Conservation (phyloP, 495 filamentous ascomycete species). For the Talaromyces liani region DNA sequence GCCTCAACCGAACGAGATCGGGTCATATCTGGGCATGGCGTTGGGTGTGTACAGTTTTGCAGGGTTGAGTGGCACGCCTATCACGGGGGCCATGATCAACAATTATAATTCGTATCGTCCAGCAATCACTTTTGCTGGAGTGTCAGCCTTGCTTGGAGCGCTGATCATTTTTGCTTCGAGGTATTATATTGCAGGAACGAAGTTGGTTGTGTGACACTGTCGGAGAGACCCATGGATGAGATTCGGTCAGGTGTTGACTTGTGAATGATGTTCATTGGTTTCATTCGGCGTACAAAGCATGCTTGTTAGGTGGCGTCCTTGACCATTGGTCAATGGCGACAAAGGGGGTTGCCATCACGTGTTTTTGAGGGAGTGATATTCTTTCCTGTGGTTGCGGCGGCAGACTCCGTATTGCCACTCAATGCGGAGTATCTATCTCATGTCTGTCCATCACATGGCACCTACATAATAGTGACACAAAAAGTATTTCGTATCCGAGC, state of each 20-base stretch:
- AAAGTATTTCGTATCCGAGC: background rate
- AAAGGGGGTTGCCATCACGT: background rate
- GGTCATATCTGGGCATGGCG: conserved; percentile 37
- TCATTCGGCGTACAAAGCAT: background rate
- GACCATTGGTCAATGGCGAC: background rate
- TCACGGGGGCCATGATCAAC: conserved; percentile 20
- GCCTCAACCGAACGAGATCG: conserved; percentile 33
- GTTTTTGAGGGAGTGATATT: background rate
- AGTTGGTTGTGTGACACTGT: background rate
- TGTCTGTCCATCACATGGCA: background rate
- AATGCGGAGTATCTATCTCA: background rate
- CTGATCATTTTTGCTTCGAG: conserved; percentile 8
- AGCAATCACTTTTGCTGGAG: conserved; percentile 16
- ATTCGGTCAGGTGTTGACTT: background rate
- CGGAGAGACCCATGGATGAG: background rate
- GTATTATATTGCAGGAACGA: conserved; percentile 6
- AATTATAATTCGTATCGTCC: conserved; percentile 13
- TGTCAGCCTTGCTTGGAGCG: conserved; percentile 12
- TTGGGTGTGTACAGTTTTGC: conserved; percentile 15
- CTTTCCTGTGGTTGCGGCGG: background rate
- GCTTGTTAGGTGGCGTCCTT: background rate
- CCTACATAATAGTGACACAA: background rate
- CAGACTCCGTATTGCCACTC: background rate
- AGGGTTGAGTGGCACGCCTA: conserved; percentile 21
- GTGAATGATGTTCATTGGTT: background rate